A percentile compares a stretch with the other conserved stretches of the same genome.
These are phyloP conservation scores for Plectosphaerella plurivora DNA, from an alignment of 2,329 filamentous ascomycete species.

Conservation along the genomic window DNA sequence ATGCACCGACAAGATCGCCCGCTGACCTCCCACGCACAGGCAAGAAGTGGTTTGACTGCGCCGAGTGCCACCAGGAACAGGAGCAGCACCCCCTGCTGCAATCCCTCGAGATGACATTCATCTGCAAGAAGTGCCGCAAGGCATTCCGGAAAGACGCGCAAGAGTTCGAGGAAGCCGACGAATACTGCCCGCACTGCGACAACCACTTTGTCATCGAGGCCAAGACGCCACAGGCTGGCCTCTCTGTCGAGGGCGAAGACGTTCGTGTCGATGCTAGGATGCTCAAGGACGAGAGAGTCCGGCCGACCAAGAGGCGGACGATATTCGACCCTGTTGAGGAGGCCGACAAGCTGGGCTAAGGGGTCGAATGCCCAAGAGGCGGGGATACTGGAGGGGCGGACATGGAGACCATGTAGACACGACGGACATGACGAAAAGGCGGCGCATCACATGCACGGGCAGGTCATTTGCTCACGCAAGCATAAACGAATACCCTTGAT, in stretches of 20 bases:
- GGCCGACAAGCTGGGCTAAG: slow-evolving; percentile 70
- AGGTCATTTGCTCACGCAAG: background rate
- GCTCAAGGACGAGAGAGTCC: slow-evolving; percentile 84
- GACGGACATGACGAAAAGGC: slow-evolving; percentile 9
- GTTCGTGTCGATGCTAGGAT: slow-evolving; percentile 81
- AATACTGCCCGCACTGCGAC: slow-evolving; percentile 98
- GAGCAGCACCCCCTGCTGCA: slow-evolving; percentile 74
- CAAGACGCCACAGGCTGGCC: slow-evolving; percentile 71
- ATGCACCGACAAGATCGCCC: background rate
- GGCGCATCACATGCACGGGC: background rate
- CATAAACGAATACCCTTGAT: slow-evolving; percentile 2
- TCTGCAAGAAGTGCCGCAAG: slow-evolving; percentile 99
- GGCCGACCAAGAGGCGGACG: slow-evolving; percentile 50
- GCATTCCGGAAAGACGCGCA: slow-evolving; percentile 90
- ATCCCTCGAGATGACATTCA: slow-evolving; percentile 84
- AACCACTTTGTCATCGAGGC: slow-evolving; percentile 97
- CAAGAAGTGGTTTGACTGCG: slow-evolving; percentile 98
- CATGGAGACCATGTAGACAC: background rate
- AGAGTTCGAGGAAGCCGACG: slow-evolving; percentile 94
- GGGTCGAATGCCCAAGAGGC: background rate
- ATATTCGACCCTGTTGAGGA: slow-evolving; percentile 75
- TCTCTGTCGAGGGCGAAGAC: slow-evolving; percentile 91
- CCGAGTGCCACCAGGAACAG: slow-evolving; percentile 83
- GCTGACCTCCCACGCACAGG: slow-evolving; percentile 40
- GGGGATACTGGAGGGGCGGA: background rate